Base-by-base conservation (phyloP, 2,329 filamentous ascomycete genomes). In the Tolypocladium tropicale region DNA sequence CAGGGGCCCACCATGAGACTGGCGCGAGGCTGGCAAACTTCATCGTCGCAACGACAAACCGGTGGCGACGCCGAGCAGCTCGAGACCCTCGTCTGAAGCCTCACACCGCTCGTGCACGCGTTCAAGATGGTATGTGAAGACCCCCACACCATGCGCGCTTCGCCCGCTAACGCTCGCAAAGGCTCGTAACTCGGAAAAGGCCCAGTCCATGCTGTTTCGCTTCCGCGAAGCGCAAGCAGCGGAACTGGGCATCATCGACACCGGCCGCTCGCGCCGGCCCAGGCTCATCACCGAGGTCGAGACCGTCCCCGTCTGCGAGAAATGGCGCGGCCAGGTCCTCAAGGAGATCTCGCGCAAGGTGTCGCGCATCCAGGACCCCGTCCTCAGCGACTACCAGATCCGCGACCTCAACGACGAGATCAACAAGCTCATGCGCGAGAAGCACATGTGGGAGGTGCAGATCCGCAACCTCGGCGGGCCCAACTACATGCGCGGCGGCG, bases 161-260 rank as follows among this genome's bases (percentile, higher is more conserved):
- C 41, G 16, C 25, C 0, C 16, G 23, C 43, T 41, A 12, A 39
- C 46, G 2, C 5, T 18, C n/a, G 7, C 41, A 91, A n/a, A n/a
- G 93, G 92, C 93, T 68, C 93, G 93, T 69, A 96, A 97, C 74
- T 93, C 90, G 50, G 93, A 97, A 81, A 99, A 97, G 74, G 93
- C 94, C 67, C 94, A 99, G 79, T 96, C 92, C 52, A 99, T 99
- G 93, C 93, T 99, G 73, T 99, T 96, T 78, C 93, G 94, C 80
- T 99, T 99, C 80, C 90, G 94, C 72, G 94, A 95, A 68, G 89
- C 93, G 65, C 94, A 97, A 82, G 93, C 93, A 62, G 90, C 91
- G 61, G 92, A 96, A 75, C 82, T 96, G 52, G 93, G 93, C 68
- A 96, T 97, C 72, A 89, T 99, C 74, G 93, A 97, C 77, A 88